Evolutionary conservation across 1,284 basidiomycete species (phyloP).

Genomic region (Ustilago loliicola): DNA sequence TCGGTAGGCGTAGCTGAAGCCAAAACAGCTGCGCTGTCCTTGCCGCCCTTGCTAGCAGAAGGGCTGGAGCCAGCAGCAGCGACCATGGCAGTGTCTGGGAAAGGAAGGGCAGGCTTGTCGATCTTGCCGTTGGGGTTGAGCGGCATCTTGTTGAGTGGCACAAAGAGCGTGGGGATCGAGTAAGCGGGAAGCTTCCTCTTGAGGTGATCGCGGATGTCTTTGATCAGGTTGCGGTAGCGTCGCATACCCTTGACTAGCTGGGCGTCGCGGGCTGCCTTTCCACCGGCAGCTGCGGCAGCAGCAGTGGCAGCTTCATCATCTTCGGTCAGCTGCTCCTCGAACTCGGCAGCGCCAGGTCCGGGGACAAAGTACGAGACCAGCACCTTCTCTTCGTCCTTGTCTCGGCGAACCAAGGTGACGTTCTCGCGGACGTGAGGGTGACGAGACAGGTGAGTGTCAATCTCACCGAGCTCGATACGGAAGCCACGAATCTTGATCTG

Average conservation of each 20-base stretch:
- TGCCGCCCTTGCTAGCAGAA: constrained; percentile 19
- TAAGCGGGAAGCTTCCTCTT: constrained; percentile 93
- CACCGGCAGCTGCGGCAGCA: constrained; percentile 32
- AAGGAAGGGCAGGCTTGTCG: constrained; percentile 97
- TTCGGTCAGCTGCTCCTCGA: constrained; percentile 77
- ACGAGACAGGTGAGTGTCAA: constrained; percentile 94
- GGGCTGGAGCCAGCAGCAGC: constrained; percentile 61
- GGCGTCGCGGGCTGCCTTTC: constrained; percentile 45
- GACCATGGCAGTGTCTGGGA: constrained; percentile 92
- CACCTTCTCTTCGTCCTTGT: constrained; percentile 99
- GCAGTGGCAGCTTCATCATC: constrained; percentile 70
- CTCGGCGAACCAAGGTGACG: constrained; percentile 93
- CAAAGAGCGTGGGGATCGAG: constrained; percentile 74
- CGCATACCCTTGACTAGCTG: constrained; percentile 65
- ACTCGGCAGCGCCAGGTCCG: constrained; percentile 77
- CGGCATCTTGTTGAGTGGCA: constrained; percentile 94
- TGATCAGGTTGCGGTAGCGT: constrained; percentile 81
- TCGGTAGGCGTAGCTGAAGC: constrained; percentile 78
- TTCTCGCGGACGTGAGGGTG: constrained; percentile 96
- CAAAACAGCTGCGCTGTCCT: constrained; percentile 28
- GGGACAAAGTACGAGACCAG: constrained; percentile 99
- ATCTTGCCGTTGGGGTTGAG: constrained; percentile 99
- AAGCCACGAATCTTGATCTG: constrained; percentile 99
- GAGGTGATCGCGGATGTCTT: constrained; percentile 88
- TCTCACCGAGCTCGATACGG: constrained; percentile 98